A percentile compares a stretch with the other conserved stretches of the same genome.
phyloP scores from a whole-genome alignment of 768 basidiomycete genomes.

The Porpolomopsis calyptriformis region DNA sequence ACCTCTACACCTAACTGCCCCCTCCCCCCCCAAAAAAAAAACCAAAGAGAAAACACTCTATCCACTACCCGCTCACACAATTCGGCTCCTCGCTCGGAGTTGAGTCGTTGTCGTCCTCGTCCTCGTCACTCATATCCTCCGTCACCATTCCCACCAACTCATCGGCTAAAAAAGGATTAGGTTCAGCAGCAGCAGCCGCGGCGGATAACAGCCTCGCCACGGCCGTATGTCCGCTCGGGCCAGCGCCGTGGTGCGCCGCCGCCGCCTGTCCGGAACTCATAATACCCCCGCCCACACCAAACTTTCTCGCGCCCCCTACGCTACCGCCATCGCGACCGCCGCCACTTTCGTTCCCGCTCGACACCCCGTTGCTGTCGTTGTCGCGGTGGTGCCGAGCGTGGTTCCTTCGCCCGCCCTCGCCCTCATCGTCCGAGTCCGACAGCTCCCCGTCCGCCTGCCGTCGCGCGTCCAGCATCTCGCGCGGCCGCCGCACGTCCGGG shows the following conservation, averaged over 20 bases:
- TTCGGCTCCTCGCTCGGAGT: too few species aligned
- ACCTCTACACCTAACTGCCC: too few species aligned
- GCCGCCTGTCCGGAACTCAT: conserved; percentile 50
- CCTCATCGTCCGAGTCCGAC: conserved; percentile 98
- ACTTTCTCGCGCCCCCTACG: too few species aligned
- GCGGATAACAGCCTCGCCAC: conserved; percentile 34
- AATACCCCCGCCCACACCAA: conserved; percentile 62
- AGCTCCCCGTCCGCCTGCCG: conserved; percentile 81
- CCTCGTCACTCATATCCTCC: too few species aligned
- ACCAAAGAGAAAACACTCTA: too few species aligned
- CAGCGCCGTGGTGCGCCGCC: conserved; percentile 60
- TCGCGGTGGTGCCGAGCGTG: conserved; percentile 50
- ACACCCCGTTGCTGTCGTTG: conserved; percentile 34
- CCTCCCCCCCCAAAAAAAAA: too few species aligned
- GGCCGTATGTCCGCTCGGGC: conserved; percentile 64
- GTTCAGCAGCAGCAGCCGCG: conserved; percentile 14
- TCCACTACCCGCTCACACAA: too few species aligned
- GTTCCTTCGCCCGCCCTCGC: conserved; percentile 73
- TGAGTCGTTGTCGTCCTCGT: too few species aligned
- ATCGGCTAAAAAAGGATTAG: too few species aligned
- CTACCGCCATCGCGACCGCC: too few species aligned
- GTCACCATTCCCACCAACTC: too few species aligned
- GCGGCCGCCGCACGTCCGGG: conserved; percentile 65
- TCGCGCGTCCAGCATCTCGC: conserved; percentile 66
- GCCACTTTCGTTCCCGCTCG: conserved; percentile 33